Conservation (phyloP, 2,329 filamentous ascomycete species). For the Incumbomyces delicatus region DNA sequence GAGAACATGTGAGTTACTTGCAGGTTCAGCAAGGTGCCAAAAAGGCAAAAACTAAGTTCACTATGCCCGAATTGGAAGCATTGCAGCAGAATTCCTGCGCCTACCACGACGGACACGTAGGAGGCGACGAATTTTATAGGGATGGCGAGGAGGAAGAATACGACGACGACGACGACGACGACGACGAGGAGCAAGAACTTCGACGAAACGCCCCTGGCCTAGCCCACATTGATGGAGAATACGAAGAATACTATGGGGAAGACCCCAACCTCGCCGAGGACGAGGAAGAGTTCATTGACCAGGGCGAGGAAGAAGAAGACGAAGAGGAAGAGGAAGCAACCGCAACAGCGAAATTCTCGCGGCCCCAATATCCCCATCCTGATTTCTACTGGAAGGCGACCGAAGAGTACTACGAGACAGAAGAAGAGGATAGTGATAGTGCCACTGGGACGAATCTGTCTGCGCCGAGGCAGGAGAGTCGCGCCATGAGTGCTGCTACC, state of each 20-base stretch:
- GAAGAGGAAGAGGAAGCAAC: background rate
- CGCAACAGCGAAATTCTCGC: background rate
- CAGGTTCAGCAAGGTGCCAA: background rate
- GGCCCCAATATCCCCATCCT: background rate
- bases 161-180: conserved; percentile 6
- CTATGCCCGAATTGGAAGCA: conserved; percentile 4
- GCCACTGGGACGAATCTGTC: background rate
- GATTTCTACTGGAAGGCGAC: background rate
- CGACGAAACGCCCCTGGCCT: background rate
- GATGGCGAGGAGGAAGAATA: background rate
- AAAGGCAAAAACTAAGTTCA: background rate
- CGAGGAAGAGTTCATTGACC: conserved; percentile 5
- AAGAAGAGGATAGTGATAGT: no score
- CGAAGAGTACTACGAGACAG: background rate
- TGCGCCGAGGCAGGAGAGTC: background rate
- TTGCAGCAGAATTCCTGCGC: background rate
- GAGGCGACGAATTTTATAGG: conserved; percentile 4
- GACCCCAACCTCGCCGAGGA: background rate
- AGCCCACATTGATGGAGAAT: background rate
- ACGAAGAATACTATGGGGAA: background rate
- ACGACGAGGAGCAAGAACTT: conserved; percentile 5
- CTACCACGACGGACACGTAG: conserved; percentile 3
- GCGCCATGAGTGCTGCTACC: conserved; percentile 4
- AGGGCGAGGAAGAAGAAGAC: conserved; percentile 6
- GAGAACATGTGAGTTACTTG: background rate